phyloP scores from a whole-genome alignment of 352 stramenopile genomes.

The Blastocystis hominis region DNA sequence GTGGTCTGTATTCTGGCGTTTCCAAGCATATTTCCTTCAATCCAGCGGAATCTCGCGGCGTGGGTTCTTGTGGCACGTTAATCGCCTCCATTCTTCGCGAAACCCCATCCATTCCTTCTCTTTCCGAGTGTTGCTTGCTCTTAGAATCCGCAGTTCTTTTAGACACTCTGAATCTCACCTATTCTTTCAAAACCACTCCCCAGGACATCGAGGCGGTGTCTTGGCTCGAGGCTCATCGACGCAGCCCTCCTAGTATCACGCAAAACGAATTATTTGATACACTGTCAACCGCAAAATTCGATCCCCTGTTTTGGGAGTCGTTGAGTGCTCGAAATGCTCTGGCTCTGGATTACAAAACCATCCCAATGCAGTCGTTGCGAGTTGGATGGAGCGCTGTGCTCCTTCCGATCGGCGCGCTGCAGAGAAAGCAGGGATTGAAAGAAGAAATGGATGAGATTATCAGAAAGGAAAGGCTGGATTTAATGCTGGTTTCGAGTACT shows the following conservation, averaged over 20 bases:
- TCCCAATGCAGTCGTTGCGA: background rate
- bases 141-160: conserved; percentile 4
- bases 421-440: background rate
- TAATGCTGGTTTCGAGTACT: background rate
- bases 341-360: conserved; percentile 2
- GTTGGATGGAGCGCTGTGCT: conserved; percentile 39
- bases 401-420: background rate
- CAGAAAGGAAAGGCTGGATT: background rate
- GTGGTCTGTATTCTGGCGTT: background rate
- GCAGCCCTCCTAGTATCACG: no score
- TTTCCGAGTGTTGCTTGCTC: background rate
- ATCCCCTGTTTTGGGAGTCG: background rate
- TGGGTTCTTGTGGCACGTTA: conserved; percentile 34
- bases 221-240: background rate
- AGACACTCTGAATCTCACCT: conserved; percentile 26
- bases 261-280: background rate
- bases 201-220: background rate
- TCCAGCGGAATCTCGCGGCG: background rate
- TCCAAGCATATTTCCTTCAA: background rate
- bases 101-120: background rate
- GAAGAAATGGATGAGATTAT: no score
- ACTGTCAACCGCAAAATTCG: background rate
- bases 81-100: background rate
- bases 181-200: conserved; percentile 1
- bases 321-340: background rate